Percentiles rank a stretch among this genome's conserved stretches.
Evolutionary conservation across 108 stramenopile genomes (phyloP).

Genomic region (Cyclotella kingstonii): DNA sequence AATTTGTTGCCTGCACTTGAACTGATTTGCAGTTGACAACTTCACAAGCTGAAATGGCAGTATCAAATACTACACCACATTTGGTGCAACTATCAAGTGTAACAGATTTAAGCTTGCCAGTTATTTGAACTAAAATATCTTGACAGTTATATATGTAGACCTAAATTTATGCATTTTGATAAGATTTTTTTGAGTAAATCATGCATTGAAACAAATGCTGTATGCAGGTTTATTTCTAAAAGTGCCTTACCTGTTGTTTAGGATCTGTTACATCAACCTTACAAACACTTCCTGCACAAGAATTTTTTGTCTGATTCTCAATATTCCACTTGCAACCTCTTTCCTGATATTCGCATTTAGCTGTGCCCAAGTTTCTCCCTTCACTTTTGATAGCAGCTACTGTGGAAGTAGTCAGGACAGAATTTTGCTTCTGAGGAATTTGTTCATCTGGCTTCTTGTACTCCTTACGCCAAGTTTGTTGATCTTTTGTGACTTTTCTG

Average conservation of each 20-base stretch:
- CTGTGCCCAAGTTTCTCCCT: constrained; percentile 70
- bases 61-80: constrained; percentile 82
- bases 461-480: constrained; percentile 96
- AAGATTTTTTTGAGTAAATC: background rate
- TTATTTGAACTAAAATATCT: constrained; percentile 85
- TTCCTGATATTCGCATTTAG: constrained; percentile 85
- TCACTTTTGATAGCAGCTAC: background rate
- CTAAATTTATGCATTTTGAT: no score
- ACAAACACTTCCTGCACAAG: constrained; percentile 65
- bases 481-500: constrained; percentile 90
- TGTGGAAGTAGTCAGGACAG: constrained; percentile 8
- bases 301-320: constrained; percentile 89
- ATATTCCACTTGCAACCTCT: constrained; percentile 92
- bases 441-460: constrained; percentile 64
- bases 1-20: constrained; percentile 77
- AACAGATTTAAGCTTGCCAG: constrained; percentile 92
- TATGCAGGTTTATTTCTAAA: background rate
- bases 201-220: background rate
- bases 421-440: constrained; percentile 11
- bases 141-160: constrained; percentile 89
- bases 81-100: constrained; percentile 87
- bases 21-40: constrained; percentile 93
- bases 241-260: constrained; percentile 84
- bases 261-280: constrained; percentile 81
- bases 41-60: constrained; percentile 86